These are phyloP conservation scores for Trichoderma orchidacearum DNA, from an alignment of 495 filamentous ascomycete species.

Conservation along the genomic window DNA sequence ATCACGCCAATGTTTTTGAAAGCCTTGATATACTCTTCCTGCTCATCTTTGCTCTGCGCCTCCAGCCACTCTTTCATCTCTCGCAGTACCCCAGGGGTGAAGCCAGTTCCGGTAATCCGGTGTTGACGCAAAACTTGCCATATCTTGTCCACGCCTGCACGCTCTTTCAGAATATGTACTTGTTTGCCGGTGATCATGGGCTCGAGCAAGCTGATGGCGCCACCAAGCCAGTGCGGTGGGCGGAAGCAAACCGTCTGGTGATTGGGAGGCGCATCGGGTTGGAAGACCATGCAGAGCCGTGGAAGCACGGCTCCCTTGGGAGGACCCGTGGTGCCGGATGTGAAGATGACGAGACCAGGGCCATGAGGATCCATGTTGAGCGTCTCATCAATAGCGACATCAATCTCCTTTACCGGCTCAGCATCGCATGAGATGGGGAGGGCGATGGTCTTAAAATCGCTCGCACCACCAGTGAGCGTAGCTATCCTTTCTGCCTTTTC, in stretches of 20 bases:
- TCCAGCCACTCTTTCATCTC: neutral
- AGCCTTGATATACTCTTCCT: neutral
- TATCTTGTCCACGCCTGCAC: neutral
- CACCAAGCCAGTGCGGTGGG: neutral
- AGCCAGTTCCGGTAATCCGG: neutral
- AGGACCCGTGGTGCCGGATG: neutral
- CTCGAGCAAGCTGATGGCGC: neutral
- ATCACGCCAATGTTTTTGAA: neutral
- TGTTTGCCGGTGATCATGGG: conserved; percentile 1
- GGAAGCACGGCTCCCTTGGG: neutral
- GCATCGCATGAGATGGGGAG: neutral
- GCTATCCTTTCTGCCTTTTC: neutral
- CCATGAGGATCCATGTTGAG: neutral
- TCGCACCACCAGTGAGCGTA: neutral
- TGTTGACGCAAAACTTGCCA: neutral
- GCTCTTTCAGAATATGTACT: neutral
- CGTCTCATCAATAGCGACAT: neutral
- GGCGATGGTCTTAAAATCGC: neutral
- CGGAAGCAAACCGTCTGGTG: neutral
- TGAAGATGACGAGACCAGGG: neutral
- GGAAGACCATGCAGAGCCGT: neutral
- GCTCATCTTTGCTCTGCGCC: neutral
- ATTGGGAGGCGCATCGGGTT: neutral
- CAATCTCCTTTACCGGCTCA: neutral
- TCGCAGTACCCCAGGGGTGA: neutral